Percentiles rank a stretch among this genome's conserved stretches.
phyloP scores from a whole-genome alignment of 441 rosid species.

The Viola pubescens region DNA sequence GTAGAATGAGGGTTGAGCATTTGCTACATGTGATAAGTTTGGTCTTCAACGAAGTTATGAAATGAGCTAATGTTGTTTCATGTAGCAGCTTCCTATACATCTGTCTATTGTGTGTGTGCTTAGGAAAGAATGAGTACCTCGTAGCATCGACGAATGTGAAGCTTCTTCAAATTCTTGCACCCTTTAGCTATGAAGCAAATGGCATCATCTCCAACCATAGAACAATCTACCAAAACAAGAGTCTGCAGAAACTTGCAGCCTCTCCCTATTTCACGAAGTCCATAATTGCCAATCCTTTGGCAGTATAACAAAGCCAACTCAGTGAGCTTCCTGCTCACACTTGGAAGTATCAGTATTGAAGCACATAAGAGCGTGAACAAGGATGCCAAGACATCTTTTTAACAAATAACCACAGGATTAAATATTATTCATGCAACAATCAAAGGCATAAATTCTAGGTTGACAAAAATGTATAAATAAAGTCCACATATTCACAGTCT shows the following conservation, averaged over 20 bases:
- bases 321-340: slow-evolving; percentile 50
- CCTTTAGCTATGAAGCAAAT: slow-evolving; percentile 76
- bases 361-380: background rate
- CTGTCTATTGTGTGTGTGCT: background rate
- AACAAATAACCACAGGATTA: background rate
- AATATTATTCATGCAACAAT: background rate
- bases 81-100: background rate
- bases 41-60: no score
- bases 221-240: slow-evolving; percentile 85
- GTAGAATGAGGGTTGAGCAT: no score
- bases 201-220: slow-evolving; percentile 68
- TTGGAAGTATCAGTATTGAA: slow-evolving; percentile 14
- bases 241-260: slow-evolving; percentile 70
- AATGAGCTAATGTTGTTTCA: no score
- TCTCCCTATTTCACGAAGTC: slow-evolving; percentile 66
- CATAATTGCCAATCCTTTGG: slow-evolving; percentile 66
- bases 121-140: slow-evolving; percentile 41
- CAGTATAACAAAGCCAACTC: slow-evolving; percentile 76
- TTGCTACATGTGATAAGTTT: no score
- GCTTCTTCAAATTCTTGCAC: slow-evolving; percentile 70
- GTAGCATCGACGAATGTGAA: slow-evolving; percentile 83
- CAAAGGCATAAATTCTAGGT: background rate
- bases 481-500: background rate
- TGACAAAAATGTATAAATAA: background rate
- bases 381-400: background rate